phyloP scores from a whole-genome alignment of 2,329 filamentous ascomycete species.

The Ceratocystis ficicola region DNA sequence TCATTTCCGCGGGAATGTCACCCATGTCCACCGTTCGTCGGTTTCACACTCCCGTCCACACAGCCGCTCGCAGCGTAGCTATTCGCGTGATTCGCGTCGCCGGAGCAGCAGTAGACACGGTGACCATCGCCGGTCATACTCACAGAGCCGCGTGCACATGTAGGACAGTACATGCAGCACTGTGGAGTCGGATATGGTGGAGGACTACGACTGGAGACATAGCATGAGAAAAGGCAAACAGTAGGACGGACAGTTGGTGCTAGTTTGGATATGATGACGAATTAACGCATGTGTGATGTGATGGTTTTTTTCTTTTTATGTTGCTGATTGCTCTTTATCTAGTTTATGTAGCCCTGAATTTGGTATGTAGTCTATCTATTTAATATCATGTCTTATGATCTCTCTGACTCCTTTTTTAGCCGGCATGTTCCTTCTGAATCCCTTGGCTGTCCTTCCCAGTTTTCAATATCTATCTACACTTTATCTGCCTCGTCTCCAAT shows the following conservation, averaged over 20 bases:
- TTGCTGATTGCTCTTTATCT: background rate
- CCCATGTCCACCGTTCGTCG: constrained; percentile 29
- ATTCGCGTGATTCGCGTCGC: constrained; percentile 26
- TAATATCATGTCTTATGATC: constrained; percentile 4
- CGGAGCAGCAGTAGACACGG: constrained; percentile 33
- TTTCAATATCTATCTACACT: constrained; percentile 23
- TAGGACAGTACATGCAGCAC: constrained; percentile 25
- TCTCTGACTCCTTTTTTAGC: background rate
- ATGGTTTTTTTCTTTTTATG: background rate
- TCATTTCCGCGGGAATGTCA: constrained; percentile 33
- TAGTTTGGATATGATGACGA: background rate
- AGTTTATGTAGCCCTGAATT: background rate
- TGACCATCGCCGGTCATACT: constrained; percentile 34
- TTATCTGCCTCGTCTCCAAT: constrained; percentile 51
- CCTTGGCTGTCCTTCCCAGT: background rate
- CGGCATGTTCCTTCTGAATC: background rate
- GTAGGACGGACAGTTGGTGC: background rate
- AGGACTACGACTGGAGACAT: background rate
- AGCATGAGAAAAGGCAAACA: background rate
- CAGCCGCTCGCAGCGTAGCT: constrained; percentile 20
- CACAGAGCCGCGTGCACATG: constrained; percentile 42
- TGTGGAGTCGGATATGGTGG: background rate
- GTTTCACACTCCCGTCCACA: constrained; percentile 25
- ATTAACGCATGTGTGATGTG: constrained; percentile 5
- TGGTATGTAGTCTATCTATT: constrained; percentile 9